These are phyloP conservation scores for Talaromyces adpressus DNA, from an alignment of 495 filamentous ascomycete genomes.

Conservation along the genomic window DNA sequence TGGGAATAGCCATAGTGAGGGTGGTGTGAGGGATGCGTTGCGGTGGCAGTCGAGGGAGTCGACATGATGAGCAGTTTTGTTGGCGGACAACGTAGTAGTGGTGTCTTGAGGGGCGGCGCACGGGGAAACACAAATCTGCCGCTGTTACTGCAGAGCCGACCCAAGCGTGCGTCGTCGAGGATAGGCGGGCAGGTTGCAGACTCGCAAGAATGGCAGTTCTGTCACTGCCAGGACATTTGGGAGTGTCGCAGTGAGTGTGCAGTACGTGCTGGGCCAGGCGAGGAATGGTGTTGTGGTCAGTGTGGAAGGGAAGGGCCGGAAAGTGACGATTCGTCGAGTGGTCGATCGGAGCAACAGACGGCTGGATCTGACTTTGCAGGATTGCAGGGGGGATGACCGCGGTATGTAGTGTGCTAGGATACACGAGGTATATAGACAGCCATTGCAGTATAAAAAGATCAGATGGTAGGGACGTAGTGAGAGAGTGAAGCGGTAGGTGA, in stretches of 20 bases:
- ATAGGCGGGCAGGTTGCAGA: neutral
- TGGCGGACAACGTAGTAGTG: constrained; percentile 15
- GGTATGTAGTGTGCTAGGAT: constrained; percentile 8
- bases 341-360: constrained; percentile 9
- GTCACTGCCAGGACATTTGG: neutral
- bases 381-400: constrained; percentile 7
- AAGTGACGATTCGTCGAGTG: constrained; percentile 14
- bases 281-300: neutral
- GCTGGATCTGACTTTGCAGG: constrained; percentile 6
- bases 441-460: constrained; percentile 5
- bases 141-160: neutral
- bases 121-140: neutral
- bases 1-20: constrained; percentile 64
- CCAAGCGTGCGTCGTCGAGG: neutral
- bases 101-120: constrained; percentile 7
- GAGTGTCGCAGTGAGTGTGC: neutral
- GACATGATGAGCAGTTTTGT: constrained; percentile 51
- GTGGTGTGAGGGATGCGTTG: constrained; percentile 66
- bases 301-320: constrained; percentile 3
- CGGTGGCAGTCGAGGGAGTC: constrained; percentile 75
- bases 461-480: constrained; percentile 1
- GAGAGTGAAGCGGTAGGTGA: neutral
- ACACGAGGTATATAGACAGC: constrained; percentile 11
- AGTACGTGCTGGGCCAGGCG: neutral
- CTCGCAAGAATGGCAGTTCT: neutral